Evolutionary conservation across 2,329 filamentous ascomycete species (phyloP).

Genomic region (Botrytis sinoallii): DNA sequence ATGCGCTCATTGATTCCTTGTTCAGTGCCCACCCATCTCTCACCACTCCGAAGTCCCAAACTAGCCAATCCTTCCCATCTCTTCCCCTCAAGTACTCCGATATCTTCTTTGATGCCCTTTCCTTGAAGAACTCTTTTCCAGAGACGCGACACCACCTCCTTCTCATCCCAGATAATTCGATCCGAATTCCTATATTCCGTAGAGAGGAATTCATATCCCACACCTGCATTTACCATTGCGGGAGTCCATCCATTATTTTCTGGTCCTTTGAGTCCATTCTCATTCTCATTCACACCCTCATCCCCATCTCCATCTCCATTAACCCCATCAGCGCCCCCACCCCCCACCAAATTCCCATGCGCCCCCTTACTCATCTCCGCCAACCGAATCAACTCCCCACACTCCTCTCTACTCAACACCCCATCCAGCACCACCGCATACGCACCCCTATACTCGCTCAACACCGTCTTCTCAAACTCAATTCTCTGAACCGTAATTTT

Average conservation of each 20-base stretch:
- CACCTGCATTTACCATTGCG: conserved; percentile 44
- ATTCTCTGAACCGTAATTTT: conserved; percentile 44
- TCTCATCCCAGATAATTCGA: conserved; percentile 73
- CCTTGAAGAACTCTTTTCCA: conserved; percentile 56
- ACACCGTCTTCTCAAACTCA: conserved; percentile 49
- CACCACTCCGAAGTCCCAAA: conserved; percentile 27
- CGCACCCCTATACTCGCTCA: conserved; percentile 51
- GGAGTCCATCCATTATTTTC: conserved; percentile 9
- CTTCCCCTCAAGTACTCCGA: conserved; percentile 39
- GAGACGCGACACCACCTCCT: conserved; percentile 58
- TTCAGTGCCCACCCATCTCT: conserved; percentile 27
- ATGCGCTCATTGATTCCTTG: conserved; percentile 65
- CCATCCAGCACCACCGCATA: conserved; percentile 62
- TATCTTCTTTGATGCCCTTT: conserved; percentile 42
- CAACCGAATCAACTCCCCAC: background rate
- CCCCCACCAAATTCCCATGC: background rate
- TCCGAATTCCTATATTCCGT: conserved; percentile 64
- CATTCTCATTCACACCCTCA: background rate
- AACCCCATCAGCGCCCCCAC: background rate
- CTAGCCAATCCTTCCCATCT: conserved; percentile 38
- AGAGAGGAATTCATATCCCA: conserved; percentile 55
- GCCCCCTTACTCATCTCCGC: conserved; percentile 17
- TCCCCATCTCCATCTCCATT: background rate
- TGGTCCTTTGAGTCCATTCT: background rate
- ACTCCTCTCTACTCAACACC: conserved; percentile 9